These are phyloP conservation scores for Ustilago trichophora DNA, from an alignment of 1,284 basidiomycete genomes.

Conservation along the genomic window DNA sequence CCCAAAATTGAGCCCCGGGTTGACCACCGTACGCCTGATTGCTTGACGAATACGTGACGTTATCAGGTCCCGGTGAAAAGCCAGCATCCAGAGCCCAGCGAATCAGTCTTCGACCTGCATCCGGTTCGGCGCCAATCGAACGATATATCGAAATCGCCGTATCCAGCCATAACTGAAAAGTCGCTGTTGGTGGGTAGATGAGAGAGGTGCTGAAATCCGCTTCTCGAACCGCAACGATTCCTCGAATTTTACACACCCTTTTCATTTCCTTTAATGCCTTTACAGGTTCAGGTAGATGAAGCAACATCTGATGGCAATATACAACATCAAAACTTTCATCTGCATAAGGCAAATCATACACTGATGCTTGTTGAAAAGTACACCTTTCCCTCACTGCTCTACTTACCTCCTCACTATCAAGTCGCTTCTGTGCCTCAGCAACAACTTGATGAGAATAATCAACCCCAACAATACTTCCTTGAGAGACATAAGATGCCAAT, in stretches of 20 bases:
- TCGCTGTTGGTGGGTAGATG: conserved; percentile 10
- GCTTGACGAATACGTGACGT: conserved; percentile 30
- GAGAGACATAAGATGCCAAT: conserved; percentile 14
- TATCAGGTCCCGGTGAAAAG: conserved; percentile 2
- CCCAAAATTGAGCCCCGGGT: conserved; percentile 27
- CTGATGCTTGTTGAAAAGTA: conserved; percentile 23
- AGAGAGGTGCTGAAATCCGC: conserved; percentile 16
- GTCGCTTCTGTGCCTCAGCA: conserved; percentile 17
- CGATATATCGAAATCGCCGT: conserved; percentile 13
- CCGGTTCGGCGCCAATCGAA: conserved; percentile 26
- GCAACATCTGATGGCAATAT: conserved; percentile 35
- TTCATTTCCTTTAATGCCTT: conserved; percentile 35
- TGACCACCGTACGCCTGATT: conserved; percentile 28
- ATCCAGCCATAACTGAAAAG: conserved; percentile 13
- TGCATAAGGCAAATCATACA: conserved; percentile 21
- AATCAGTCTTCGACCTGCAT: conserved; percentile 31
- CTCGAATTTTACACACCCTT: conserved; percentile 31
- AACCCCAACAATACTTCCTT: conserved; percentile 23
- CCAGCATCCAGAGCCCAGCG: conserved; percentile 36
- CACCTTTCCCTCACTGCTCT: conserved; percentile 5
- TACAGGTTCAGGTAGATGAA: conserved; percentile 25
- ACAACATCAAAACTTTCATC: conserved; percentile 36
- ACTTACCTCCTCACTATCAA: no score
- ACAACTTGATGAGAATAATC: conserved; percentile 34
- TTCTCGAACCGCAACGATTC: conserved; percentile 31